Evolutionary conservation across 2,329 filamentous ascomycete species (phyloP).

Genomic region (Penicillium fuscoglaucum): DNA sequence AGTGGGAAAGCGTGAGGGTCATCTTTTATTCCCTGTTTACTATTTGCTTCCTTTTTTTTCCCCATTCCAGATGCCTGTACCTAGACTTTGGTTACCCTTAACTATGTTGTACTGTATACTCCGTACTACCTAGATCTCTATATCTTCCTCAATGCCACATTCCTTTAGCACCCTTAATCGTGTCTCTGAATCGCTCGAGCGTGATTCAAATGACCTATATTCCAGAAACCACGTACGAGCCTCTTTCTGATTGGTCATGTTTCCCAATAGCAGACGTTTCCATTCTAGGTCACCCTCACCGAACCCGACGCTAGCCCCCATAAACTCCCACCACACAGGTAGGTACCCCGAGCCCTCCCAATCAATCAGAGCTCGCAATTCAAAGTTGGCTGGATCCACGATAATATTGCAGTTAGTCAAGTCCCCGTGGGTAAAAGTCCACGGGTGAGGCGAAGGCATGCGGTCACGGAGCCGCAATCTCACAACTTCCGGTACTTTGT

Average conservation of each 20-base stretch:
- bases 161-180: not conserved
- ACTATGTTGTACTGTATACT: too few species aligned
- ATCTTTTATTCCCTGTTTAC: not conserved
- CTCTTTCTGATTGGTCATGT: conserved; percentile 14
- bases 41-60: not conserved
- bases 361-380: conserved; percentile 43
- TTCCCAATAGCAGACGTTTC: conserved; percentile 15
- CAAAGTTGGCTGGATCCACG: conserved; percentile 31
- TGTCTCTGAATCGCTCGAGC: not conserved
- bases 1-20: conserved; percentile 6
- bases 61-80: not conserved
- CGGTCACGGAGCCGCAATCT: conserved; percentile 12
- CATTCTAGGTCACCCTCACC: conserved; percentile 13
- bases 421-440: conserved; percentile 45
- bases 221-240: conserved; percentile 9
- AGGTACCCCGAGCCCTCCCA: conserved; percentile 43
- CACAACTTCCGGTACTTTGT: conserved; percentile 9
- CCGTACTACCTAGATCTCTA: not conserved
- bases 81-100: not conserved
- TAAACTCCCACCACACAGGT: conserved; percentile 43
- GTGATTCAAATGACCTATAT: not conserved
- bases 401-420: conserved; percentile 43
- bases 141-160: not conserved
- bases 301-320: conserved; percentile 4
- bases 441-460: conserved; percentile 27